Evolutionary conservation across 306 rosid genomes (phyloP), one percentile per base, ranked within the genome.

Genomic region (Pachyrhizus erosus): DNA sequence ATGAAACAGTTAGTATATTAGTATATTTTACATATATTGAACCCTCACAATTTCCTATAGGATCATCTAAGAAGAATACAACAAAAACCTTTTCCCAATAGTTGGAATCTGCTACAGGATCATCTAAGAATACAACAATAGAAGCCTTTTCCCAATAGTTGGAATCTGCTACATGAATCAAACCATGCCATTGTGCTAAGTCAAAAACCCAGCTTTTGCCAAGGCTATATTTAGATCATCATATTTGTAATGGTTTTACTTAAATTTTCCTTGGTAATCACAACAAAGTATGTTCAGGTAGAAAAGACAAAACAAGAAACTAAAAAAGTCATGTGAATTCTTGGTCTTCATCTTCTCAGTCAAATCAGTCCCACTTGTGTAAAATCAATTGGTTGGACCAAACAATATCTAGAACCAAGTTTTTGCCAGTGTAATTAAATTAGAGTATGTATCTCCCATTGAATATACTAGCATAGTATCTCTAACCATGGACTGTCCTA

Each of bases 201-300:
- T 51, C 29, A 73, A 43, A 33, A 73, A 51, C 78, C 65, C 37
- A 52, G 33, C 21, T 52, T 73, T 73, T 9, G 27, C 29, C 34
- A 54, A 72, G 27, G 14, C 62, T 37, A 8, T 37, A 6, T 37
- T 58, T 42, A 42, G 14, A 42, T 42, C 48, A 37, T 7, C 10
- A 5, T 37, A 37, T 37, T 37, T 37, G 42, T 37, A 37, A 37
- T 34, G 39, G 39, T 34, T 34, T 34, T 34, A 34, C 39, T 34
- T 34, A 37, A 37, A 37, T 6, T 6, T 37, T 37, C 42, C 42
- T 37, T 37, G 42, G 42, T 37, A 37, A 42, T 42, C 78, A 80
- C 33, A 57, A 43, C 24, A 58, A 61, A 70, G 42, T 58, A 34
- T 7, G 51, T 37, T 21, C 42, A 74, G 33, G 39, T 15, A 43